Conservation (phyloP, 345 rosid genomes). For the Euphorbia peplus region DNA sequence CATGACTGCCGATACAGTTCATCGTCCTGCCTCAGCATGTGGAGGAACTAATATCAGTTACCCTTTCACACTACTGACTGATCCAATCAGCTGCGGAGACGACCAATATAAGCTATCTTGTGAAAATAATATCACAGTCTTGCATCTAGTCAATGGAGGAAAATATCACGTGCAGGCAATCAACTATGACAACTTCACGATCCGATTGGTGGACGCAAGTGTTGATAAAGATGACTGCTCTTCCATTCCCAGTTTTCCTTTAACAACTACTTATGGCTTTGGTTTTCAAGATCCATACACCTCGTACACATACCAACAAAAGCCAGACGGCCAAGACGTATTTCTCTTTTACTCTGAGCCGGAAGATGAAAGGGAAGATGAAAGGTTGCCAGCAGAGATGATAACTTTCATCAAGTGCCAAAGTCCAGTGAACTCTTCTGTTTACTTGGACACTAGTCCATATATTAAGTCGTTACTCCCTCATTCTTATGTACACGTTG, state of each 20-base stretch:
- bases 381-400: no score
- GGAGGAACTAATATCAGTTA: neutral
- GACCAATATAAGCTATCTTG: neutral
- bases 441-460: no score
- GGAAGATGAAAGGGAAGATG: no score
- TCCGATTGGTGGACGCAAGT: neutral
- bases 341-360: no score
- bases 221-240: neutral
- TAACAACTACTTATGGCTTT: neutral
- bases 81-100: neutral
- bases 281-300: no score
- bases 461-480: no score
- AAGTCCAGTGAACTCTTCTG: no score
- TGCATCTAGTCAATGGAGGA: neutral
- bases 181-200: neutral
- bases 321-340: no score
- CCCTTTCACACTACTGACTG: neutral
- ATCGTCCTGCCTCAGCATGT: neutral
- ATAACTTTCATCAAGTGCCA: no score
- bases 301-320: no score
- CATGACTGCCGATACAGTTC: no score
- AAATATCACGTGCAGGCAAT: neutral
- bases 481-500: neutral
- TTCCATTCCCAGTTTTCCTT: neutral
- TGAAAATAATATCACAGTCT: neutral